Evolutionary conservation across 345 rosid species (phyloP).

Genomic region (Arabidopsis arenosa): DNA sequence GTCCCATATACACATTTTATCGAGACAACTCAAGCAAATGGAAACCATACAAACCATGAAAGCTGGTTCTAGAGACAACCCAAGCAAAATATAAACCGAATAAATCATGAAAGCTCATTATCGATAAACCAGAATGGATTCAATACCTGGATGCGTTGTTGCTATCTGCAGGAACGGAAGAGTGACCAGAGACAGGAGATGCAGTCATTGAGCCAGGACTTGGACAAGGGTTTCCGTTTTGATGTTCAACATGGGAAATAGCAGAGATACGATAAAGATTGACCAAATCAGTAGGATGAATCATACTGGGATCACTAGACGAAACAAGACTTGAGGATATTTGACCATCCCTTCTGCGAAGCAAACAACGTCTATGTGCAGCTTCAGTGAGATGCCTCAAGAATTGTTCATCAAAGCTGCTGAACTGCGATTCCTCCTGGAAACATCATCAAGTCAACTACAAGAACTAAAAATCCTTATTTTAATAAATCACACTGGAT

Average conservation of each 20-base stretch:
- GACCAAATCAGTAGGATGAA: slow-evolving; percentile 43
- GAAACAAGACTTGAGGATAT: slow-evolving; percentile 52
- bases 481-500: background rate
- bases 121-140: too few relatives aligned
- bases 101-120: background rate
- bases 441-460: background rate
- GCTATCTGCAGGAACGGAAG: slow-evolving; percentile 48
- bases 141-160: slow-evolving; percentile 56
- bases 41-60: slow-evolving; percentile 11
- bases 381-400: slow-evolving; percentile 70
- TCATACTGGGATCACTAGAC: slow-evolving; percentile 41
- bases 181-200: slow-evolving; percentile 47
- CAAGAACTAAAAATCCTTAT: background rate
- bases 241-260: slow-evolving; percentile 30
- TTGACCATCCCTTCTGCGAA: slow-evolving; percentile 62
- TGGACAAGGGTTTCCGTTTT: slow-evolving; percentile 39
- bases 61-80: background rate
- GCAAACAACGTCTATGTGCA: slow-evolving; percentile 55
- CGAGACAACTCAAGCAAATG: background rate
- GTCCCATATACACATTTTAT: background rate
- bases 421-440: slow-evolving; percentile 63
- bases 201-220: slow-evolving; percentile 43
- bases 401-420: slow-evolving; percentile 63
- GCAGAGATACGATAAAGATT: slow-evolving; percentile 27
- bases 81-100: background rate